A percentile compares a stretch with the other conserved stretches of the same genome.
These are phyloP conservation scores for Asterochloris erici DNA, from an alignment of 139 green algal species.

Conservation along the genomic window DNA sequence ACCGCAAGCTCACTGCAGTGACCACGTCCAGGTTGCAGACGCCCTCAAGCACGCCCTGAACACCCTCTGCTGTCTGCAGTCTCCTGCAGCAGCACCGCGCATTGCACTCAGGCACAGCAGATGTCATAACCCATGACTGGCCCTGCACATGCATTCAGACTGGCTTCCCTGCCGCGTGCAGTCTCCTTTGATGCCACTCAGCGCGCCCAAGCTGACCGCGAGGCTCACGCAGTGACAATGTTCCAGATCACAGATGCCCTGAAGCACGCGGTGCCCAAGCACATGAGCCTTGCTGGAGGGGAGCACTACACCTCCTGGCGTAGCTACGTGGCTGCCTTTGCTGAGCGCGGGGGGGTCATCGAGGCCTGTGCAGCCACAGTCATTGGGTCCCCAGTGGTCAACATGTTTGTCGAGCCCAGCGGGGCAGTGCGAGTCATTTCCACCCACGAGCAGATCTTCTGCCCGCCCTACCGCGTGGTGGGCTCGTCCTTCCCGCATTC, in stretches of 20 bases:
- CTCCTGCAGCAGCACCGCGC: too few species aligned
- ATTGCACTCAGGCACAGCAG: too few species aligned
- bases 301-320: conserved; percentile 42
- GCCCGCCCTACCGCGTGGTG: conserved; percentile 41
- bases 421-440: conserved; percentile 47
- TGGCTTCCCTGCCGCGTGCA: too few species aligned
- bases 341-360: conserved; percentile 42
- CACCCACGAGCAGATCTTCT: conserved; percentile 67
- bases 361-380: conserved; percentile 41
- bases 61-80: too few species aligned
- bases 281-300: not conserved
- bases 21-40: too few species aligned
- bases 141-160: too few species aligned
- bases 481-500: conserved; percentile 63
- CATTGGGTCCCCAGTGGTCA: conserved; percentile 49
- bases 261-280: not conserved
- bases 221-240: too few species aligned
- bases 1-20: too few species aligned
- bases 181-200: too few species aligned
- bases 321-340: conserved; percentile 32
- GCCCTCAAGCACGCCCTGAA: too few species aligned
- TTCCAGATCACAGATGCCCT: conserved; percentile 9
- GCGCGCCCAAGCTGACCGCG: too few species aligned
- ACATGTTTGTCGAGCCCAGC: conserved; percentile 58
- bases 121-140: too few species aligned